Base-by-base conservation (phyloP, 441 rosid species). In the Brassica hybrid region DNA sequence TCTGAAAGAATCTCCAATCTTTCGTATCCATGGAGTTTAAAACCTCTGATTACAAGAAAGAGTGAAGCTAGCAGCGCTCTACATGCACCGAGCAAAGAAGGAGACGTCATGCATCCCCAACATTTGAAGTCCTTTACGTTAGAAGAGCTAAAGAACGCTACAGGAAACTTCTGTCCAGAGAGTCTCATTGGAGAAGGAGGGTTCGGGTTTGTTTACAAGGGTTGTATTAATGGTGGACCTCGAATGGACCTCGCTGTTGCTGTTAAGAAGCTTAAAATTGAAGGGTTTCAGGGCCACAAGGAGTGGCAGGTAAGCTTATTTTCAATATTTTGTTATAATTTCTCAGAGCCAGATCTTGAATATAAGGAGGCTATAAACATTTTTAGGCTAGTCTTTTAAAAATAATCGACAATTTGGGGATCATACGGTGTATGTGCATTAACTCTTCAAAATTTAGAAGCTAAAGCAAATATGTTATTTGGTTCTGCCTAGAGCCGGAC, bases 121-220 rank as follows among this genome's bases (percentile, higher is more conserved):
- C 70, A 82, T 73, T 63, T 84, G 67, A 85, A 88, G 78, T 79
- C 89, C 1, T 88, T 88, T 73, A 76, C 58, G 7, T 83, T 75
- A 72, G 54, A 69, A 10, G 92, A 87, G 85, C 82, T 88, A 36
- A 82, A 73, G 76, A 82, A 58, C 5, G 89, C 90, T n/a, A 83
- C 92, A 3, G 79, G 82, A 74, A 85, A 85, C 70, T 88, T 88
- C 74, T 79, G 83, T 58, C 66, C 74, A 10, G 86, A 81, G 57
- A 79, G 86, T 80, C 80, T 87, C 32, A 77, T 88, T 57, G 92
- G 92, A 13, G 87, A 87, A 83, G 92, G 92, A 75, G 92, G 92
- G 18, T 88, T 88, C 59, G 92, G 90, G 2, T 85, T 58, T 76
- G 92, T 88, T 16, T 54, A 83, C 80, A 85, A 84, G 65, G 90